Evolutionary conservation across 352 stramenopile species (phyloP).

Genomic region (Phytopythium montanum): DNA sequence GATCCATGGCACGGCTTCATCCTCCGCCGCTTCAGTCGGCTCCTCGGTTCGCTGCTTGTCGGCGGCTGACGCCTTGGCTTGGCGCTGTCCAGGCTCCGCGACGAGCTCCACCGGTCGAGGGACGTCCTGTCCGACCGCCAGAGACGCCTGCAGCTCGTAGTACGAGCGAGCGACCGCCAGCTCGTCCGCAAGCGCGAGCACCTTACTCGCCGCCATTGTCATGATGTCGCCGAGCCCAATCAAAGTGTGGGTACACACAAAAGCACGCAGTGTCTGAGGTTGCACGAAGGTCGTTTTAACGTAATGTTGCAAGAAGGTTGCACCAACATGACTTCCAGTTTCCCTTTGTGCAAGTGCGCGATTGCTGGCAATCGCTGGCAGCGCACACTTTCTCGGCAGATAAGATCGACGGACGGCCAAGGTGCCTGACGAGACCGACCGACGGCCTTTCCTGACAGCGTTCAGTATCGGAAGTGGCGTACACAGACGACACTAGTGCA

Average conservation of each 20-base stretch:
- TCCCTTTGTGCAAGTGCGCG: not conserved
- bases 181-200: not conserved
- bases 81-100: not conserved
- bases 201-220: not conserved
- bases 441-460: not conserved
- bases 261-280: not conserved
- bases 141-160: conserved; percentile 3
- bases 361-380: conserved; percentile 1
- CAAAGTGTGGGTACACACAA: conserved; percentile 2
- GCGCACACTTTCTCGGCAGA: conserved; percentile 1
- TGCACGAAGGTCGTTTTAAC: not conserved
- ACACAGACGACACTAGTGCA: not conserved
- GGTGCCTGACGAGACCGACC: not conserved
- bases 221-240: not conserved
- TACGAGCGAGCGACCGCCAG: conserved; percentile 3
- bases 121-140: not conserved
- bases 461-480: too few relatives aligned
- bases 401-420: not conserved
- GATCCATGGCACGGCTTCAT: conserved; percentile 30
- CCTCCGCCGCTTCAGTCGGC: too few relatives aligned
- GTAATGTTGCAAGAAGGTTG: not conserved
- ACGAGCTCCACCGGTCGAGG: not conserved
- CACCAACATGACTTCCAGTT: not conserved
- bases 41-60: not conserved
- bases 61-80: not conserved